A percentile compares a stretch with the other conserved stretches of the same genome.
Conservation (phyloP, 1,139 yeast genomes). For the Debaryomyces fabryi region DNA sequence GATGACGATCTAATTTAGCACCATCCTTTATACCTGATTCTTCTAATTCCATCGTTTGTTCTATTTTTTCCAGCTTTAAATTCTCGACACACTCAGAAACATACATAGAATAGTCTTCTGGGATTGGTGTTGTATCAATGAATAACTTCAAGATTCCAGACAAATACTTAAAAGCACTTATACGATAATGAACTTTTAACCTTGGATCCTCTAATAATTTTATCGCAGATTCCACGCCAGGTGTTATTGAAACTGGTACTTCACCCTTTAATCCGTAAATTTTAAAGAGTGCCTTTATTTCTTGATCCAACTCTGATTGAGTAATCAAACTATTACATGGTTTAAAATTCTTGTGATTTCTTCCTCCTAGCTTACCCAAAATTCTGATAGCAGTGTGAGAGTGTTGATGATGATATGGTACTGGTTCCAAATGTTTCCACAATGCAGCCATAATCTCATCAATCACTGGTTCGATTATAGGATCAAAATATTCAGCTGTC, state of each 20-base stretch:
- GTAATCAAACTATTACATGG: slow-evolving; percentile 69
- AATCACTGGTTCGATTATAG: slow-evolving; percentile 92
- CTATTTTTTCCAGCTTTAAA: slow-evolving; percentile 47
- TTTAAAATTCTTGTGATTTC: slow-evolving; percentile 82
- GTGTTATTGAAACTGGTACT: slow-evolving; percentile 75
- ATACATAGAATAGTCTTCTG: slow-evolving; percentile 52
- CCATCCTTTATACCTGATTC: slow-evolving; percentile 50
- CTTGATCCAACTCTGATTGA: slow-evolving; percentile 63
- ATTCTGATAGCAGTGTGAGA: slow-evolving; percentile 94
- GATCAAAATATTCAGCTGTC: slow-evolving; percentile 96
- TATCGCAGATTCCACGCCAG: slow-evolving; percentile 79
- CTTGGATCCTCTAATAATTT: slow-evolving; percentile 68
- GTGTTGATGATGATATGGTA: slow-evolving; percentile 91
- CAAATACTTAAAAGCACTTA: slow-evolving; percentile 76
- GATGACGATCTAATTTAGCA: slow-evolving; percentile 59
- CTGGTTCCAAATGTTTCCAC: slow-evolving; percentile 88
- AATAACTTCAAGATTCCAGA: slow-evolving; percentile 68
- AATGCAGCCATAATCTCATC: slow-evolving; percentile 92
- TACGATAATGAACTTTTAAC: slow-evolving; percentile 65
- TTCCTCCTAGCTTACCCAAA: slow-evolving; percentile 93
- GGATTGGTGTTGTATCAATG: slow-evolving; percentile 66
- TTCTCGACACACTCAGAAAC: slow-evolving; percentile 51
- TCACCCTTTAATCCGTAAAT: slow-evolving; percentile 66
- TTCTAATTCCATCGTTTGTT: slow-evolving; percentile 38
- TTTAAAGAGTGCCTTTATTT: slow-evolving; percentile 65